Evolutionary conservation across 2,329 filamentous ascomycete species (phyloP).

Genomic region (Chlorencoelia australis): DNA sequence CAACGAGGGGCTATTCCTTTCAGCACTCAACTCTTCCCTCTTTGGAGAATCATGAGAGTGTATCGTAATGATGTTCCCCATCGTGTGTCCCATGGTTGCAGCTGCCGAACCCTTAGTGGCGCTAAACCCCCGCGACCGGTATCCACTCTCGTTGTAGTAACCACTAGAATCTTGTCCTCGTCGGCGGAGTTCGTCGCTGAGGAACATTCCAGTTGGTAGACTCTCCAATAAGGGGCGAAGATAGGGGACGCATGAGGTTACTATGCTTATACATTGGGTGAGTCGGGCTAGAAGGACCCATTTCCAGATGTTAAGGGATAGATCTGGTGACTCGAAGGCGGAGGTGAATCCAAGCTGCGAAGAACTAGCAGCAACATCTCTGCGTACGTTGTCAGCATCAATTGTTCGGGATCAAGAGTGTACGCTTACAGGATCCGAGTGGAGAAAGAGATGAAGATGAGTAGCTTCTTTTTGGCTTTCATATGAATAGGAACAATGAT

Average conservation of each 20-base stretch:
- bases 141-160: background rate
- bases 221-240: background rate
- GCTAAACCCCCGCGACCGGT: background rate
- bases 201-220: background rate
- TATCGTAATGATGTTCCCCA: too few relatives aligned
- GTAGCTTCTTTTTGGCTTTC: conserved; percentile 25
- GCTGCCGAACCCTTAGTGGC: background rate
- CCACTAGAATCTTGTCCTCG: background rate
- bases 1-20: too few relatives aligned
- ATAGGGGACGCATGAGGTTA: background rate
- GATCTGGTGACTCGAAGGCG: background rate
- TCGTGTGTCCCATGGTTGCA: background rate
- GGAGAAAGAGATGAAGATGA: conserved; percentile 11
- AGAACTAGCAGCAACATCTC: background rate
- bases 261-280: background rate
- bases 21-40: too few relatives aligned
- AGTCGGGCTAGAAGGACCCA: background rate
- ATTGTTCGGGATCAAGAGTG: too few relatives aligned
- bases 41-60: too few relatives aligned
- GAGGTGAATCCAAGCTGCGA: background rate
- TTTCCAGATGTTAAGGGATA: background rate
- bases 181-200: background rate
- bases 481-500: conserved; percentile 37
- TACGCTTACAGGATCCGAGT: conserved; percentile 26
- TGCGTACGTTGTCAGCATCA: too few relatives aligned